Base-by-base conservation (phyloP, 2,329 filamentous ascomycete species). In the Talaromyces sp. region DNA sequence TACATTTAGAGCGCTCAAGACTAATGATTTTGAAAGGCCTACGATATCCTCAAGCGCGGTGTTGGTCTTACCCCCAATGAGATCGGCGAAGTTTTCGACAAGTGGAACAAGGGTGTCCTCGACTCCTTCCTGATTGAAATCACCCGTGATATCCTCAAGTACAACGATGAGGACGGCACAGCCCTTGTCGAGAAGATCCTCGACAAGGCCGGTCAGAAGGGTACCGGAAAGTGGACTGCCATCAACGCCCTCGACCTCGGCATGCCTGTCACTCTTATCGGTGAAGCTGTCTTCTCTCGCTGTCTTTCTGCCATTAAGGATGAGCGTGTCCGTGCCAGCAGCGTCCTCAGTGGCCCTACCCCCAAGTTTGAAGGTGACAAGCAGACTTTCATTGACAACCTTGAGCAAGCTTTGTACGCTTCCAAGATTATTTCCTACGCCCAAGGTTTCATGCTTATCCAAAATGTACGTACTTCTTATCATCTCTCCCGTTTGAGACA, bases 361-460 rank as follows among this genome's bases (percentile, higher is more conserved):
- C 90, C 86, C 77, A 88, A 87, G 75, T 98, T 98, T 81, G 86
- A 90, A 74, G 95, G 95, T 73, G 87, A 97, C 88, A 93, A 91
- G 87, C 85, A 92, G 80, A 87, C 93, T 80, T 96, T 98, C 88
- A 89, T 99, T 73, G 91, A 92, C 73, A 93, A 99, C 82, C 91
- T 99, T 61, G 95, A 99, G 87, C 95, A 99, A 86, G 95, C 94
- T 72, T 89, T 99, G 68, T 99, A 99, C 79, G 95, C 95, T 72
- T 98, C 94, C 77, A 99, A 99, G 91, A 99, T 99, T 79, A 97
- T 99, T 83, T 99, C 95, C 22, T 99, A 99, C 80, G 93, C 95
- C 71, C 95, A 99, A 85, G 95, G 95, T 79, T 99, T 99, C 88
- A 98, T 98, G 94, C 88, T 99, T 77, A 98, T 99, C 88, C 94